Conservation (phyloP, 2,329 filamentous ascomycete genomes). For the Sclerotinia subarctica region DNA sequence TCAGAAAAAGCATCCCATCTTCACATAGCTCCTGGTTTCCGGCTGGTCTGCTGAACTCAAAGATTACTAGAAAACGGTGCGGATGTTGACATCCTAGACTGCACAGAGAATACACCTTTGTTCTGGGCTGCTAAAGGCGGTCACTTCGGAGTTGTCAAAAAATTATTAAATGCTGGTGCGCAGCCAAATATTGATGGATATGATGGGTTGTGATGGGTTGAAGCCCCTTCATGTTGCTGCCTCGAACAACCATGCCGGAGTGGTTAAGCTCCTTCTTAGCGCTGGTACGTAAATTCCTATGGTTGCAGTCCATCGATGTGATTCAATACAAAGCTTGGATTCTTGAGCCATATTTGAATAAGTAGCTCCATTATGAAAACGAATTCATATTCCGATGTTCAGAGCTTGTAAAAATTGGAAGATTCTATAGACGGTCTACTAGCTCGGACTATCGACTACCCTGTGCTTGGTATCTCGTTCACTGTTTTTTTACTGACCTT, state of each 20-base stretch:
- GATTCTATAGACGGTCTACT: background rate
- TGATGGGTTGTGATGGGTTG: conserved; percentile 34
- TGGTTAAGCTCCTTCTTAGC: conserved; percentile 37
- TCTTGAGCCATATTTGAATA: background rate
- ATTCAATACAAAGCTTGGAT: background rate
- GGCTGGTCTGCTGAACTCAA: conserved; percentile 22
- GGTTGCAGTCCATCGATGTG: background rate
- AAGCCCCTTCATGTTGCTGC: conserved; percentile 42
- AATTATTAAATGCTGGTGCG: conserved; percentile 25
- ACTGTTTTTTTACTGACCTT: background rate
- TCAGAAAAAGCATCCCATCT: conserved; percentile 26
- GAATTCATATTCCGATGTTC: background rate
- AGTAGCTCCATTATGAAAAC: background rate
- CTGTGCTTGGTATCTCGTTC: background rate
- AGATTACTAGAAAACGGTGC: conserved; percentile 18
- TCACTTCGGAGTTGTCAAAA: conserved; percentile 18
- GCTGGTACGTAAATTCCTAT: conserved; percentile 32
- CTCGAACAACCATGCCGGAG: conserved; percentile 34
- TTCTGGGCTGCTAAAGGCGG: conserved; percentile 31
- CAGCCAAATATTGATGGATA: conserved; percentile 31
- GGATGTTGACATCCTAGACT: conserved; percentile 22
- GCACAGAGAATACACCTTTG: conserved; percentile 25
- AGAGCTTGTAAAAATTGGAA: background rate
- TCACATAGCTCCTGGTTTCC: conserved; percentile 25
- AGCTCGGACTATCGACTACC: no score